A percentile compares a stretch with the other conserved stretches of the same genome.
Conservation (phyloP, 2,329 filamentous ascomycete species). For the Penicillium sp. region DNA sequence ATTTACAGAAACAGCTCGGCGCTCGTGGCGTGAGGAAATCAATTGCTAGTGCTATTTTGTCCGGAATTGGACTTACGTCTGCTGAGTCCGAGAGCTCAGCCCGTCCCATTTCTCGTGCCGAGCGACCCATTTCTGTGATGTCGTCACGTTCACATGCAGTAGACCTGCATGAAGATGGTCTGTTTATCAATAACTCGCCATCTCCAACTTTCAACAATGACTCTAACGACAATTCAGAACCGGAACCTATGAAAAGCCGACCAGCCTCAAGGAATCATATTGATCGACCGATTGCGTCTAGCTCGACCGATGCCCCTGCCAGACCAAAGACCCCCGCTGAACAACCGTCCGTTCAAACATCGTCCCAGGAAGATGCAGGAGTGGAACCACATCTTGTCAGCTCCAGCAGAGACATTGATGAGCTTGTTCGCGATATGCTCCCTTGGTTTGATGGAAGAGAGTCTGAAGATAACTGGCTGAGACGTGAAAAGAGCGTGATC, state of each 20-base stretch:
- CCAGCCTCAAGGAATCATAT: conserved; percentile 23
- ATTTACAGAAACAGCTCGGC: conserved; percentile 82
- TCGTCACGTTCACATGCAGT: conserved; percentile 28
- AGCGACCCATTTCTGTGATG: conserved; percentile 34
- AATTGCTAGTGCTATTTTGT: conserved; percentile 78
- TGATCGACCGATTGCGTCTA: conserved; percentile 16
- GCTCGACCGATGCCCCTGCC: conserved; percentile 34
- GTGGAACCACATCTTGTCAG: conserved; percentile 83
- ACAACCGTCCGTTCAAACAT: conserved; percentile 5
- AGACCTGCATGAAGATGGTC: conserved; percentile 24
- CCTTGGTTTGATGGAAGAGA: conserved; percentile 82
- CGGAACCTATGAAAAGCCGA: conserved; percentile 19
- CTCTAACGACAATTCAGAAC: conserved; percentile 13
- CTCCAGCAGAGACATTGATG: conserved; percentile 83
- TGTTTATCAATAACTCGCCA: neutral
- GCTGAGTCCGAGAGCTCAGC: conserved; percentile 25
- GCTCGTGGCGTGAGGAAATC: conserved; percentile 81
- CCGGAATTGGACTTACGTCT: conserved; percentile 62
- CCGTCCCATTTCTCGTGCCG: conserved; percentile 29
- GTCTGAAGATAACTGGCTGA: conserved; percentile 86
- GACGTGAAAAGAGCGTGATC: conserved; percentile 75
- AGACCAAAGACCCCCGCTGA: conserved; percentile 21
- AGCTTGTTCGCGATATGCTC: conserved; percentile 78
- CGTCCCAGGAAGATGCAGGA: conserved; percentile 59
- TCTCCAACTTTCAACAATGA: neutral